Evolutionary conservation across 257 asterid species (phyloP), one percentile per base, ranked within the genome.

Genomic region (Verbena officinalis): DNA sequence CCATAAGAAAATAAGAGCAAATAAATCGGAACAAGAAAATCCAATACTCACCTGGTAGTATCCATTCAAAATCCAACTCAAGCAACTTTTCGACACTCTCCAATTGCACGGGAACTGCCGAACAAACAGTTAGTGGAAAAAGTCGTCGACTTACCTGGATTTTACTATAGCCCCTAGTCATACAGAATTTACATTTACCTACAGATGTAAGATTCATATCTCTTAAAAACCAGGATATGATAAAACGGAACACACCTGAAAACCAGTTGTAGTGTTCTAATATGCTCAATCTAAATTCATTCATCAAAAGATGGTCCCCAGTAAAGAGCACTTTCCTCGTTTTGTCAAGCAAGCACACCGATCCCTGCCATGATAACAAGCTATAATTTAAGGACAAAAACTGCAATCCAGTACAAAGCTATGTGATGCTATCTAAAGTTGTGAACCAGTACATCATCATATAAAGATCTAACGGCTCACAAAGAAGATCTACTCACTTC

Each of bases 41-140:
- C 22, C 4, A 57, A 55, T 17, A 31, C 69, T 77, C 64, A 84
- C 91, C 91, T 19, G 95, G 95, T 22, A 86, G 62, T 64, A 86
- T 84, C 95, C 95, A 86, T 68, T 84, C 87, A 73, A 86, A 86
- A 49, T 84, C 85, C 73, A 77, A 61, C 65, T 76, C 80, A n/a
- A 81, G 84, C 77, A 86, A 72, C 80, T 69, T 73, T 55, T 73
- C 70, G 36, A 86, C 87, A 55, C 85, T 84, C 39, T 62, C 73
- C 75, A 81, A 71, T 67, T 83, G 90, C 65, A 67, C 50, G 13
- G 84, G 24, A 48, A 81, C 91, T 85, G 84, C 69, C 51, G 65
- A 21, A 46, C 16, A 48, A 40, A 4, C 30, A 39, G 14, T 22
- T 16, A 9, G n/a, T 20, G 45, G 12, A 27, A 34, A 27, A 27